Percentiles rank a stretch among this genome's conserved stretches.
Evolutionary conservation across 2,329 filamentous ascomycete species (phyloP).

Genomic region (Aspergillus sp.): DNA sequence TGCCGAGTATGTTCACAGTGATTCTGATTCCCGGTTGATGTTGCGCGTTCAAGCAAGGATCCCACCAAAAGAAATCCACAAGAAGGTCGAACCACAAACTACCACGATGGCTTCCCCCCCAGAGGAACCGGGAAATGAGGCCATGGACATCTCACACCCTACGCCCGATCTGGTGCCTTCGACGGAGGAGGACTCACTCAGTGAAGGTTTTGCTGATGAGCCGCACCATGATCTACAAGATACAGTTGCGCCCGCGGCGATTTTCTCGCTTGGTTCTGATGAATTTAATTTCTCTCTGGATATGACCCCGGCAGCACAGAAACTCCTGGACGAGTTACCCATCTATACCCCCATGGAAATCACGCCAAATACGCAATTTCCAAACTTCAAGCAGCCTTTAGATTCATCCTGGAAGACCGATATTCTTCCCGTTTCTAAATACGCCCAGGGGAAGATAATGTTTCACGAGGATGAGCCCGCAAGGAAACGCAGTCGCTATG

Average conservation of each 20-base stretch:
- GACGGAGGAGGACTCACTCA: constrained; percentile 59
- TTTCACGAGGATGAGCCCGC: constrained; percentile 66
- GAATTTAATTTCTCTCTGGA: constrained; percentile 78
- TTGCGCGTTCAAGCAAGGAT: constrained; percentile 64
- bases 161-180: constrained; percentile 69
- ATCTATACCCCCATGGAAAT: constrained; percentile 66
- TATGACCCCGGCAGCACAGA: constrained; percentile 71
- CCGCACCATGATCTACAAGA: constrained; percentile 44
- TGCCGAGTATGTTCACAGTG: constrained; percentile 73
- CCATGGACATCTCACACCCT: constrained; percentile 44
- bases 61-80: constrained; percentile 25
- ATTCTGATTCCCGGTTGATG: constrained; percentile 60
- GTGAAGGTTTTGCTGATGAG: constrained; percentile 48
- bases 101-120: constrained; percentile 29
- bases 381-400: constrained; percentile 60
- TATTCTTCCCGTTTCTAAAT: constrained; percentile 84
- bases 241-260: constrained; percentile 65
- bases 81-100: constrained; percentile 26
- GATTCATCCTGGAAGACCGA: constrained; percentile 73
- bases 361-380: constrained; percentile 58
- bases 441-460: constrained; percentile 75
- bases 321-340: constrained; percentile 76
- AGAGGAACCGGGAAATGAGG: constrained; percentile 35
- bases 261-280: constrained; percentile 79
- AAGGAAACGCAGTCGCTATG: constrained; percentile 77